Percentiles rank a stretch among this genome's conserved stretches.
phyloP scores from a whole-genome alignment of 179 eudicot genomes.

The Actinidia polygama region DNA sequence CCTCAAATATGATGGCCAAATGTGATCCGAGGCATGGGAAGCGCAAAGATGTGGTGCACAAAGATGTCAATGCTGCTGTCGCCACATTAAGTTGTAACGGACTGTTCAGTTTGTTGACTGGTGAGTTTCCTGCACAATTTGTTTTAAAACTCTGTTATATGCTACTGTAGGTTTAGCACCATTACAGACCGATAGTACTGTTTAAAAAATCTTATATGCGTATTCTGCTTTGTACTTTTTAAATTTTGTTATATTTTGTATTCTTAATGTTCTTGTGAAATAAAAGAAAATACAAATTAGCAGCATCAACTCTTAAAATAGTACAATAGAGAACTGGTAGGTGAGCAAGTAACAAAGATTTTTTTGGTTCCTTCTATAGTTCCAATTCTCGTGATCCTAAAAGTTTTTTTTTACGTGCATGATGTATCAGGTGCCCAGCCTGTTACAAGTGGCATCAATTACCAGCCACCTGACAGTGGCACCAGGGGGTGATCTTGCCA shows the following conservation, averaged over 20 bases:
- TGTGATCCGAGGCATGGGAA: constrained; percentile 74
- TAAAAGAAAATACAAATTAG: background rate
- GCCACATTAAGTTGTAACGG: constrained; percentile 59
- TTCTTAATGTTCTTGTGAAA: background rate
- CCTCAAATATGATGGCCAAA: constrained; percentile 72
- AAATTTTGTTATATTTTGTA: no score
- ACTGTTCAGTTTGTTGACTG: constrained; percentile 74
- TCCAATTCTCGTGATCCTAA: background rate
- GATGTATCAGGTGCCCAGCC: constrained; percentile 67
- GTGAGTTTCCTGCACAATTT: constrained; percentile 29
- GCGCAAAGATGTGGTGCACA: constrained; percentile 71
- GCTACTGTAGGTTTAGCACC: background rate
- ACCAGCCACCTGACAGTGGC: constrained; percentile 69
- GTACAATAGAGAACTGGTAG: background rate
- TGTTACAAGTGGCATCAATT: constrained; percentile 76
- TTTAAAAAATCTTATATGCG: background rate
- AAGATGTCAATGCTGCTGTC: constrained; percentile 77
- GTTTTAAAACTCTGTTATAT: background rate
- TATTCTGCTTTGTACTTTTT: background rate
- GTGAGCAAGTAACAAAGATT: background rate
- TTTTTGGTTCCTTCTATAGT: background rate
- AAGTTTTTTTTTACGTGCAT: background rate
- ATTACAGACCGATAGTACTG: background rate
- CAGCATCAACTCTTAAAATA: background rate
- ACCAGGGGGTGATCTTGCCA: constrained; percentile 74